These are phyloP conservation scores for Aspergillus steynii DNA, from an alignment of 495 filamentous ascomycete species.

Conservation along the genomic window DNA sequence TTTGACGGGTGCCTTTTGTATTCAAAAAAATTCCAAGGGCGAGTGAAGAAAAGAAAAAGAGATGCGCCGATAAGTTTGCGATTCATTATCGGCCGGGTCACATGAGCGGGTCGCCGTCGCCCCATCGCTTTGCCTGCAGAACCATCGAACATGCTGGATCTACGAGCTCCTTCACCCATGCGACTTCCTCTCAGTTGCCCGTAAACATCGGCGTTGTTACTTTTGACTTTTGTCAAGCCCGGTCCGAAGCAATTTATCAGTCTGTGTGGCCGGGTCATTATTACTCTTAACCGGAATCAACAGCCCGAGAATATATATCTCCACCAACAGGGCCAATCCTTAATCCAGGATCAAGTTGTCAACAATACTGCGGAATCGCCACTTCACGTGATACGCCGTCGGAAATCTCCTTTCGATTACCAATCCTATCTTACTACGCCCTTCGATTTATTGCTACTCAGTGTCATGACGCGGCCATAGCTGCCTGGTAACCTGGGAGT, in stretches of 20 bases:
- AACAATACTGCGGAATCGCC: background rate
- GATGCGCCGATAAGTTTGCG: slow-evolving; percentile 8
- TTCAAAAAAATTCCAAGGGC: background rate
- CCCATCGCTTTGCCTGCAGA: background rate
- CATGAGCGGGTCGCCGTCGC: slow-evolving; percentile 7
- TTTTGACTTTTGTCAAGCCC: background rate
- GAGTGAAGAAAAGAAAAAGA: slow-evolving; percentile 2
- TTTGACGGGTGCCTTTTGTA: slow-evolving; percentile 23
- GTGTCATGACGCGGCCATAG: background rate
- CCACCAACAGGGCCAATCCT: background rate
- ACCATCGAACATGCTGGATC: background rate
- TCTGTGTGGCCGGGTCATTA: no score
- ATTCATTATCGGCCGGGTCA: slow-evolving; percentile 4
- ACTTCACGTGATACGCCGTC: slow-evolving; percentile 2
- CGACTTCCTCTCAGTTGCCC: background rate
- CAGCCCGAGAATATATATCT: background rate
- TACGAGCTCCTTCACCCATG: background rate
- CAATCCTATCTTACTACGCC: background rate
- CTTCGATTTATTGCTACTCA: background rate
- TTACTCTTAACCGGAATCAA: background rate
- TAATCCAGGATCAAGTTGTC: background rate
- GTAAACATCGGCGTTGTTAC: background rate
- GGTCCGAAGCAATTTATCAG: background rate
- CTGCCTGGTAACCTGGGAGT: background rate
- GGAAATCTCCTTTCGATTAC: slow-evolving; percentile 2